A percentile compares a stretch with the other conserved stretches of the same genome.
Conservation (phyloP, 2,329 filamentous ascomycete genomes). For the Fonsecaea nubica region DNA sequence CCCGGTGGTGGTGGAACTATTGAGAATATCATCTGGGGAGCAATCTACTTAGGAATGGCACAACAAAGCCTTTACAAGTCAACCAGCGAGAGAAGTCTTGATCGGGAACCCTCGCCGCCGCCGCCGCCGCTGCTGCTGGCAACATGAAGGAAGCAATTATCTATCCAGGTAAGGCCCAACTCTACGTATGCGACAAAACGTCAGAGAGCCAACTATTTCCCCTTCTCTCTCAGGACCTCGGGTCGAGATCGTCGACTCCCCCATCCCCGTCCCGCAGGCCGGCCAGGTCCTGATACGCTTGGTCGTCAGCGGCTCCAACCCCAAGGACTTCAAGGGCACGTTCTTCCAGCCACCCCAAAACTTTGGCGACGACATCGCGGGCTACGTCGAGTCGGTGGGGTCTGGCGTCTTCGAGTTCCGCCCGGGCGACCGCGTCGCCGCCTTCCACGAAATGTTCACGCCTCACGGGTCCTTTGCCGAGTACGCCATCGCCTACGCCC, state of each 20-base stretch:
- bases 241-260: slow-evolving; percentile 20
- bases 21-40: no score
- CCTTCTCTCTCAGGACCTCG: no score
- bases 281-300: slow-evolving; percentile 52
- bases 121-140: no score
- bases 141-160: no score
- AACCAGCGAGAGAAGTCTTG: no score
- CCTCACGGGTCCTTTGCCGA: slow-evolving; percentile 63
- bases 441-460: slow-evolving; percentile 57
- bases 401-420: slow-evolving; percentile 61
- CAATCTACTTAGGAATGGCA: no score
- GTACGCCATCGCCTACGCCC: slow-evolving; percentile 60
- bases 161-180: no score
- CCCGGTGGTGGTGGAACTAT: no score
- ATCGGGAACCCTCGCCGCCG: no score
- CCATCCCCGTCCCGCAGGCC: slow-evolving; percentile 49
- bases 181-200: no score
- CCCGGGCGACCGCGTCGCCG: slow-evolving; percentile 61
- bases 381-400: slow-evolving; percentile 59
- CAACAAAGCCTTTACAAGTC: no score
- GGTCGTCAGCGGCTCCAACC: slow-evolving; percentile 52
- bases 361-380: slow-evolving; percentile 60
- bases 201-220: no score
- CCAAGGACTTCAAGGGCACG: slow-evolving; percentile 56
- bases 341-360: slow-evolving; percentile 42